phyloP scores from a whole-genome alignment of 306 rosid genomes.

The Cucurbita moschata region DNA sequence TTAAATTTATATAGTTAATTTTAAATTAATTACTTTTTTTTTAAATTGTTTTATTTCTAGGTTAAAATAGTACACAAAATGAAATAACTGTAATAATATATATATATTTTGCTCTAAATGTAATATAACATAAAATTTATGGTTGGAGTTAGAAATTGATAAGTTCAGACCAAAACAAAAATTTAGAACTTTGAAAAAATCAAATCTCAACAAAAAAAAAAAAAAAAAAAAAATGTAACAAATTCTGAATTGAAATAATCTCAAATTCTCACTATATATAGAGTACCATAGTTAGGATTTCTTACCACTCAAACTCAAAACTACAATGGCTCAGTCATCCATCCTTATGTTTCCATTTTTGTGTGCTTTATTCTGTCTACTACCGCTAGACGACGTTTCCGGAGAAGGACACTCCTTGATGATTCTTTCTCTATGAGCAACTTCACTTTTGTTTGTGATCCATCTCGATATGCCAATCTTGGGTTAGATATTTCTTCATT shows the following conservation, averaged over 20 bases:
- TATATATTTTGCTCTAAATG: too few relatives aligned
- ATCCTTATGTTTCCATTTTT: neutral
- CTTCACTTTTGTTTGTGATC: slow-evolving; percentile 3
- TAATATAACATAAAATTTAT: too few relatives aligned
- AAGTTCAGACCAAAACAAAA: too few relatives aligned
- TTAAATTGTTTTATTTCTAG: too few relatives aligned
- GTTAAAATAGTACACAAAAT: too few relatives aligned
- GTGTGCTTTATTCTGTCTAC: neutral
- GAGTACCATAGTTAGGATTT: neutral
- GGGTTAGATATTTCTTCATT: neutral
- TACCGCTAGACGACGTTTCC: neutral
- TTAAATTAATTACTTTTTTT: too few relatives aligned
- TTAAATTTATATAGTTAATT: too few relatives aligned
- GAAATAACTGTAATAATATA: too few relatives aligned
- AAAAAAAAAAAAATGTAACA: too few relatives aligned
- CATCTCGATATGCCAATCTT: neutral
- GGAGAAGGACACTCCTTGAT: neutral
- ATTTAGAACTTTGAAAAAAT: neutral
- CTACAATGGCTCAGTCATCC: neutral
- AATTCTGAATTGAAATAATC: neutral
- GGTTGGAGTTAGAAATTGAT: too few relatives aligned
- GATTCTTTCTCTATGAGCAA: neutral
- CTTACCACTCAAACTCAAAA: neutral
- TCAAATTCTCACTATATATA: neutral
- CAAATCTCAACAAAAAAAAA: neutral